A percentile compares a stretch with the other conserved stretches of the same genome.
These are phyloP conservation scores for Diaporthe destruens DNA, from an alignment of 2,329 filamentous ascomycete species.

Conservation along the genomic window DNA sequence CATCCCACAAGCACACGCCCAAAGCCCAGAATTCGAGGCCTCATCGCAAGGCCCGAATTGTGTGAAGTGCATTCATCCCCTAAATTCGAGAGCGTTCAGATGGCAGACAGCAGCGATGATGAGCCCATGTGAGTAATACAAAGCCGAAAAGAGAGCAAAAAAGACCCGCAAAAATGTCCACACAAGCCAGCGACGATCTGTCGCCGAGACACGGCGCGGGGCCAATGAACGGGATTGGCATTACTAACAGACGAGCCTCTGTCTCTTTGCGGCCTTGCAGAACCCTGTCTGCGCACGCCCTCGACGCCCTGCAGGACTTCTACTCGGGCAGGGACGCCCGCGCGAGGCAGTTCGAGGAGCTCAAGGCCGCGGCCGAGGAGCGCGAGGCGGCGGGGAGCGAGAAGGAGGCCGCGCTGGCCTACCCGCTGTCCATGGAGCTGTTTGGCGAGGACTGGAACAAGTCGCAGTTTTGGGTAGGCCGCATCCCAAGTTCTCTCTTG, in stretches of 20 bases:
- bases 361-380: constrained; percentile 72
- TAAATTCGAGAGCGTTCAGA: constrained; percentile 37
- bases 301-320: constrained; percentile 80
- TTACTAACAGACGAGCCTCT: background rate
- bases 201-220: background rate
- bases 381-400: constrained; percentile 11
- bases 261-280: constrained; percentile 51
- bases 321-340: constrained; percentile 78
- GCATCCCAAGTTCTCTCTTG: background rate
- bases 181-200: background rate
- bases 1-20: background rate
- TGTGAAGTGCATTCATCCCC: background rate
- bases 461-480: constrained; percentile 82
- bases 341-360: constrained; percentile 74
- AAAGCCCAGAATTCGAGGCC: background rate
- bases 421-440: constrained; percentile 70
- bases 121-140: constrained; percentile 61
- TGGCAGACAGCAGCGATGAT: constrained; percentile 58
- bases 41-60: background rate
- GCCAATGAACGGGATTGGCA: background rate
- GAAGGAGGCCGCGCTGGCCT: constrained; percentile 38
- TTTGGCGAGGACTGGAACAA: constrained; percentile 88
- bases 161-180: constrained; percentile 5
- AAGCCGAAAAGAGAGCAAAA: no score
- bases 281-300: constrained; percentile 73